A percentile compares a stretch with the other conserved stretches of the same genome.
These are phyloP conservation scores for Oryza longistaminata DNA, from an alignment of 176 grass and related monocot species.

Conservation along the genomic window DNA sequence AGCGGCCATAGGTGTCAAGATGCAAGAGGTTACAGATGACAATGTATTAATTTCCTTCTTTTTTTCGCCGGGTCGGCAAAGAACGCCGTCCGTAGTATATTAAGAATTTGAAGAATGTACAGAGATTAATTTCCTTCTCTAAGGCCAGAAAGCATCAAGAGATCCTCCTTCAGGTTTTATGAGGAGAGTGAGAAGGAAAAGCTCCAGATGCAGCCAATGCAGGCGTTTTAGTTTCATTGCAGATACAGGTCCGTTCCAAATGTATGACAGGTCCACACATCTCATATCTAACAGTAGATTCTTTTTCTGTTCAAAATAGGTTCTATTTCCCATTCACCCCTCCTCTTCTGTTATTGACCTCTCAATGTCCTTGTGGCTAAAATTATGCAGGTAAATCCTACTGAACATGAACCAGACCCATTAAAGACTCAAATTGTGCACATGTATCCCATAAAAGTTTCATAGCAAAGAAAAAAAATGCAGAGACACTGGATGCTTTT, in stretches of 20 bases:
- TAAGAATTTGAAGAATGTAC: too few species aligned
- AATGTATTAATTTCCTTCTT: conserved; percentile 4
- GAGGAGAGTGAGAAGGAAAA: neutral
- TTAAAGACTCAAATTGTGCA: neutral
- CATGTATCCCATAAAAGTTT: neutral
- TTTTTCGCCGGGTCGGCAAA: too few species aligned
- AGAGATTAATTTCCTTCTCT: neutral
- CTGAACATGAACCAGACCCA: neutral
- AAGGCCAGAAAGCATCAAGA: too few species aligned
- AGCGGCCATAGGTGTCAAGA: conserved; percentile 56
- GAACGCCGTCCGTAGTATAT: too few species aligned
- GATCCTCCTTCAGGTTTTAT: neutral
- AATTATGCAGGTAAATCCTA: neutral
- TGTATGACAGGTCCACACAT: neutral
- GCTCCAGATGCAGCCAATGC: neutral
- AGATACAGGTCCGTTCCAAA: neutral
- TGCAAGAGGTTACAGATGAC: conserved; percentile 46
- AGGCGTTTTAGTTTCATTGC: neutral
- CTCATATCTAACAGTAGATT: neutral
- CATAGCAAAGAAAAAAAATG: neutral
- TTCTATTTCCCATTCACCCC: neutral
- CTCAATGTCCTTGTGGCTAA: neutral
- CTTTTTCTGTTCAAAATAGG: neutral
- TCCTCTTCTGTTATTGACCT: neutral
- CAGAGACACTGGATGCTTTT: neutral